Conservation (phyloP, 2,329 filamentous ascomycete genomes). For the Aspergillus sp. region DNA sequence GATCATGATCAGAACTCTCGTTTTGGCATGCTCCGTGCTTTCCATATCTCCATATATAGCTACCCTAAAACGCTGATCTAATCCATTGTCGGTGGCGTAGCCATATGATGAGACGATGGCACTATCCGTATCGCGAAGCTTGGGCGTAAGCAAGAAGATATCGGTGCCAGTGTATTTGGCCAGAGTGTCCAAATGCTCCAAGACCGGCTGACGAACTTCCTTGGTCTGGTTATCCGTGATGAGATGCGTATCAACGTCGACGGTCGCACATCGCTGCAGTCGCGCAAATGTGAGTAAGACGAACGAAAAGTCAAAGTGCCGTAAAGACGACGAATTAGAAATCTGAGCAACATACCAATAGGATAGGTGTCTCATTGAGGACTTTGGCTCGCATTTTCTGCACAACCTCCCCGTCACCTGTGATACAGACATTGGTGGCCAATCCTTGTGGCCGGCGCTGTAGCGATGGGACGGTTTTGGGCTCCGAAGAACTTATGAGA, state of each 20-base stretch:
- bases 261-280: constrained; percentile 78
- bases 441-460: constrained; percentile 55
- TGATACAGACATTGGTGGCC: constrained; percentile 87
- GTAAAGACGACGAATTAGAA: constrained; percentile 7
- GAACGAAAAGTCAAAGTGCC: constrained; percentile 7
- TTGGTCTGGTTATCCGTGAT: constrained; percentile 73
- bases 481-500: constrained; percentile 77
- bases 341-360: constrained; percentile 66
- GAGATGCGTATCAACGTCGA: constrained; percentile 89
- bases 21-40: constrained; percentile 96
- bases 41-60: constrained; percentile 94
- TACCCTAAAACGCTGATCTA: constrained; percentile 86
- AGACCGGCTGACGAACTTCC: constrained; percentile 71
- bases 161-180: constrained; percentile 89
- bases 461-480: constrained; percentile 60
- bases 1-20: constrained; percentile 92
- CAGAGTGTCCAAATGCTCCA: constrained; percentile 82
- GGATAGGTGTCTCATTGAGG: constrained; percentile 86
- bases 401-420: constrained; percentile 81
- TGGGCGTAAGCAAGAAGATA: constrained; percentile 92
- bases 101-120: constrained; percentile 71
- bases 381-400: constrained; percentile 88
- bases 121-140: constrained; percentile 74
- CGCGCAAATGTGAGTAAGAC: constrained; percentile 21
- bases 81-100: constrained; percentile 75